phyloP scores from a whole-genome alignment of 2,329 filamentous ascomycete genomes.

The Clathrospora elynae region DNA sequence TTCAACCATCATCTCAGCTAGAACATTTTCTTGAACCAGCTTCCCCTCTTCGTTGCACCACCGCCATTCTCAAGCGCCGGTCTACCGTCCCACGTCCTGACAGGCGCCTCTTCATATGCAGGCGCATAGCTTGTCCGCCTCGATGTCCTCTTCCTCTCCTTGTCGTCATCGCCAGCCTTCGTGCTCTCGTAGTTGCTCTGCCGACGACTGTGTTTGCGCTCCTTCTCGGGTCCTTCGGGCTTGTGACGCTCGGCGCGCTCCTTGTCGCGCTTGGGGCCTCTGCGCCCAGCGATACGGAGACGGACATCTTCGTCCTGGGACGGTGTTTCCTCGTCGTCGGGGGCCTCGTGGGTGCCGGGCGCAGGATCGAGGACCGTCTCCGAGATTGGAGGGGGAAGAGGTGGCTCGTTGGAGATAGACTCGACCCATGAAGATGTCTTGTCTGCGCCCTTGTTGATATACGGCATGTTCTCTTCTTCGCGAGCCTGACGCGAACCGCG shows the following conservation, averaged over 20 bases:
- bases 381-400: conserved; percentile 52
- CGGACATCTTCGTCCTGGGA: conserved; percentile 49
- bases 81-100: conserved; percentile 50
- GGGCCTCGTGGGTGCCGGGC: conserved; percentile 31
- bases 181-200: conserved; percentile 33
- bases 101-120: conserved; percentile 39
- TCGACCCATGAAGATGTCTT: conserved; percentile 59
- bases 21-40: conserved; percentile 56
- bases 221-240: conserved; percentile 33
- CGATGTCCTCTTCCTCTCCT: conserved; percentile 32
- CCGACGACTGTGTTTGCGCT: conserved; percentile 36
- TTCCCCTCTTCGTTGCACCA: conserved; percentile 48
- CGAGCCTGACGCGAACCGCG: conserved; percentile 35
- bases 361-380: conserved; percentile 55
- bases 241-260: conserved; percentile 37
- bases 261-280: conserved; percentile 38
- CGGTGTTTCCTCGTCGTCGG: conserved; percentile 42
- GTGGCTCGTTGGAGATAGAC: conserved; percentile 53
- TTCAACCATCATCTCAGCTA: conserved; percentile 9
- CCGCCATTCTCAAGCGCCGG: conserved; percentile 38
- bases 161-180: conserved; percentile 27
- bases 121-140: conserved; percentile 40
- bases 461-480: conserved; percentile 44
- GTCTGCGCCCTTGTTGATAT: conserved; percentile 49
- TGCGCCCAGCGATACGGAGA: conserved; percentile 41